A percentile compares a stretch with the other conserved stretches of the same genome.
These are phyloP conservation scores for Paracamarosporium sp. DNA, from an alignment of 2,329 filamentous ascomycete genomes.

Conservation along the genomic window DNA sequence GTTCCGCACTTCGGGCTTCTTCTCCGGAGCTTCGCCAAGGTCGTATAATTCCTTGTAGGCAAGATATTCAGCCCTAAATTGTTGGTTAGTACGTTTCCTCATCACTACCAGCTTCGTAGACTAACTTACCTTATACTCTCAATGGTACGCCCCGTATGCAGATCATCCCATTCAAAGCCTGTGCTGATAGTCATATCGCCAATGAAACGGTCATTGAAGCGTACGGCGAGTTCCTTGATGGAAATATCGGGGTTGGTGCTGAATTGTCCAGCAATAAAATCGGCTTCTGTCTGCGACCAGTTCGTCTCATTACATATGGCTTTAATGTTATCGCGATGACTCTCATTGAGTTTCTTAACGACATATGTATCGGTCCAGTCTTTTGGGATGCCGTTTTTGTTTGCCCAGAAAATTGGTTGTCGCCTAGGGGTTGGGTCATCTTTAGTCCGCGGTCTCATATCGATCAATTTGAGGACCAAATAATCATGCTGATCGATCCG, in stretches of 20 bases:
- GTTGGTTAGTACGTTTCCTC: background rate
- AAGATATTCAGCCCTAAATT: background rate
- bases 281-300: background rate
- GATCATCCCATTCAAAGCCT: background rate
- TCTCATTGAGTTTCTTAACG: constrained; percentile 26
- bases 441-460: constrained; percentile 29
- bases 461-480: constrained; percentile 31
- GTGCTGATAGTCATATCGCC: background rate
- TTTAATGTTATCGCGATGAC: background rate
- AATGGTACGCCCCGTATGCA: background rate
- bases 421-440: constrained; percentile 24
- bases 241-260: background rate
- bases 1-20: background rate
- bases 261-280: background rate
- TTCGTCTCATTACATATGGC: background rate
- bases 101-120: background rate
- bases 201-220: background rate
- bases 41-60: background rate
- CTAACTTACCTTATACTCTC: background rate
- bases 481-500: constrained; percentile 28
- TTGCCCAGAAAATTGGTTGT: constrained; percentile 18
- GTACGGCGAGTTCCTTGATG: background rate
- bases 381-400: constrained; percentile 23
- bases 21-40: background rate
- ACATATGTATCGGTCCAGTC: constrained; percentile 31